Evolutionary conservation across 2,329 filamentous ascomycete genomes (phyloP), one percentile per base, ranked within the genome.

Genomic region (Magnaporthiopsis incrustans): DNA sequence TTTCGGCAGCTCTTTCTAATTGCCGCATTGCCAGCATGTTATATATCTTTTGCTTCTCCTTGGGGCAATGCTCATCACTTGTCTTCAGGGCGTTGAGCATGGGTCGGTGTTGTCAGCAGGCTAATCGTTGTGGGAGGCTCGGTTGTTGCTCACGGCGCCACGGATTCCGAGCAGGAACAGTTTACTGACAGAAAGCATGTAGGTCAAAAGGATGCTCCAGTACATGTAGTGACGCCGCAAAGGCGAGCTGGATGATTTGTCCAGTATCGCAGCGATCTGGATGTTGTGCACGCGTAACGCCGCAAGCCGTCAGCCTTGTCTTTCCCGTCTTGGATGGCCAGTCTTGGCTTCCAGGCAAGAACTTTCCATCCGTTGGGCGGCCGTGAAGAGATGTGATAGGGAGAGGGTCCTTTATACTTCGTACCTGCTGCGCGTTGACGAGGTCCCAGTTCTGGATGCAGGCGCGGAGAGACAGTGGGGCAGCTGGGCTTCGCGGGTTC

Each of bases 391-490:
- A n/a, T n/a, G n/a, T n/a, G n/a, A n/a, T n/a, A n/a, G n/a, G 11
- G 22, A n/a, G 14, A 59, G 4, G 35, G 2, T 30, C 22, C 18
- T 57, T 5, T n/a, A 2, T 5, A 2, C 22, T 32, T 22, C 32
- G 26, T 72, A 85, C 82, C 75, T 84, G 81, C 70, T 86, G 84
- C 2, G 83, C 82, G 68, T 82, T 83, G 64, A 77, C 75, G 64
- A 85, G 76, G 67, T 87, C 84, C 77, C 81, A 84, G 63, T 82
- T 76, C 66, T 80, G 73, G 63, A 86, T 69, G 67, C 84, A 86
- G 11, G 80, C 78, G 67, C 82, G 78, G 59, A 86, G 73, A 65
- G 80, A 85, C 18, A 75, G 75, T 11, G 76, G 73, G 6, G 73
- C 78, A 25, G 71, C 70, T 35, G 69, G 71, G 66, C 76, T 79